Evolutionary conservation across 2,329 filamentous ascomycete species (phyloP).

Genomic region (Pseudogymnoascus sp.): DNA sequence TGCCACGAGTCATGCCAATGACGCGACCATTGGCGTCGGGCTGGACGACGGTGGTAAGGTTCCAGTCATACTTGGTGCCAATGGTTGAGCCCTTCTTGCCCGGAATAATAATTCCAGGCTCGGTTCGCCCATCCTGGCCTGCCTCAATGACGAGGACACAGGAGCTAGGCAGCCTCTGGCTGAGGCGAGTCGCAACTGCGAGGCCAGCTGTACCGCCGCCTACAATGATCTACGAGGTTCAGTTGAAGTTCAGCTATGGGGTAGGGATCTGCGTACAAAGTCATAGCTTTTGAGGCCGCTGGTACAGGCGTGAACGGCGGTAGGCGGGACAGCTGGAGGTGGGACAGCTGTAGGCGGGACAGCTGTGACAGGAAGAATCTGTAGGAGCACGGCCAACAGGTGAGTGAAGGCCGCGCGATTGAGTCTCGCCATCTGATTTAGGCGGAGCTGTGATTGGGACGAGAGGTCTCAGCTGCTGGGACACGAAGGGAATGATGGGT

Average conservation of each 20-base stretch:
- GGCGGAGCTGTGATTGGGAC: background rate
- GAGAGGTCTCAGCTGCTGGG: background rate
- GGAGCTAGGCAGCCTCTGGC: background rate
- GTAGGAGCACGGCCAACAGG: background rate
- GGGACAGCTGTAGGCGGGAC: background rate
- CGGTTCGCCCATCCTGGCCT: background rate
- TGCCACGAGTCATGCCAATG: slow-evolving; percentile 30
- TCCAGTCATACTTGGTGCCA: slow-evolving; percentile 7
- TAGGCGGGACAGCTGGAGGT: background rate
- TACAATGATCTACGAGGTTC: background rate
- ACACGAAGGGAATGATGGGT: background rate
- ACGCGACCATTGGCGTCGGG: slow-evolving; percentile 19
- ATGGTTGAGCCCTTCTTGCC: background rate
- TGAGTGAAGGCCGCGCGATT: background rate
- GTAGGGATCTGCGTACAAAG: background rate
- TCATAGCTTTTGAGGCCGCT: slow-evolving; percentile 5
- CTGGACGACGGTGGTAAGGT: slow-evolving; percentile 10
- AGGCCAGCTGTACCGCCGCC: slow-evolving; percentile 2
- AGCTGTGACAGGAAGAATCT: background rate
- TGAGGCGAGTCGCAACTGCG: slow-evolving; percentile 1
- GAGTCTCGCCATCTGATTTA: background rate
- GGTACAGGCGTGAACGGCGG: background rate
- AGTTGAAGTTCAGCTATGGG: background rate
- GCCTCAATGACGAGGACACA: slow-evolving; percentile 4
- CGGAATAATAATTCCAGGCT: background rate